Evolutionary conservation across 2,329 filamentous ascomycete species (phyloP), one percentile per base, ranked within the genome.

Genomic region (Sporothrix brunneoviolacea): DNA sequence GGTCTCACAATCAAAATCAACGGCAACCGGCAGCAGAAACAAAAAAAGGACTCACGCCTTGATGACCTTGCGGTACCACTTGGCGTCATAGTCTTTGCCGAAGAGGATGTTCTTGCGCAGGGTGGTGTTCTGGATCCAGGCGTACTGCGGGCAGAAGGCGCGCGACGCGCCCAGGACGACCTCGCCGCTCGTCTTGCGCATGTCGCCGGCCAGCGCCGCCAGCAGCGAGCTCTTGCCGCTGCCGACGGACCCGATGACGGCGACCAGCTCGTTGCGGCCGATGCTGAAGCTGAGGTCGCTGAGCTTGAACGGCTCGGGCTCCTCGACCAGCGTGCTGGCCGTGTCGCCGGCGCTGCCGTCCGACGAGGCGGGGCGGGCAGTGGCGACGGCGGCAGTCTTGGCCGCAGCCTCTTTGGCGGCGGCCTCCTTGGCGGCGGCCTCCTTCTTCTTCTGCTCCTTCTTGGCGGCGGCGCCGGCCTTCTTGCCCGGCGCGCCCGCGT

Each of bases 91-190:
- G 0, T 82, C 78, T 58, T 89, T 91, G 10, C 91, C 91, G 61
- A 97, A 97, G 0, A 89, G 68, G 53, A 98, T 95, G 61, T 98
- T 98, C 30, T 95, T 82, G 55, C 82, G 83, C 4, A 97, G 79
- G 1, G 85, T 88, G 0, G 89, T 77, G 61, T 97, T 97, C 63
- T 97, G 91, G 43, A 98, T 95, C 93, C 93, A 98, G 0, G 93
- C 88, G 62, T 95, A 95, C 64, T 98, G 91, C 0, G 91, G 91
- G 58, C 93, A 97, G 61, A 95, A 96, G 0, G 91, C 88, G 55
- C 91, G 77, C 3, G 82, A 84, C 0, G 88, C 88, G 36, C 91
- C 88, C 58, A 93, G 77, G 0, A 80, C 77, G 6, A 94, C 77
- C 33, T 84, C 76, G 10, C 90, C 90, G 4, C 69, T 71, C 0